These are phyloP conservation scores for Priceomyces medius DNA, from an alignment of 805 yeast species.

Conservation along the genomic window DNA sequence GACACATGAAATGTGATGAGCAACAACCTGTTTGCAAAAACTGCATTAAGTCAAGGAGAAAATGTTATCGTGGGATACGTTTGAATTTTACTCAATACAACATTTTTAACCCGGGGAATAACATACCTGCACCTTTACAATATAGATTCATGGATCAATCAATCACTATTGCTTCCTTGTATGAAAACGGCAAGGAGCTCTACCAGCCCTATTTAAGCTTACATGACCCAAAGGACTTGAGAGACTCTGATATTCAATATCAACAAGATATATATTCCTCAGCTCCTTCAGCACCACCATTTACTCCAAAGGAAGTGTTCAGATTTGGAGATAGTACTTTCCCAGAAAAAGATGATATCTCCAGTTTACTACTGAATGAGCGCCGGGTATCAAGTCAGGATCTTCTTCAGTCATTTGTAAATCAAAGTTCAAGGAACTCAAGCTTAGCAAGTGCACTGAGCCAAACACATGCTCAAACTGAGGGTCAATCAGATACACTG, in stretches of 20 bases:
- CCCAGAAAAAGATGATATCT: conserved; percentile 25
- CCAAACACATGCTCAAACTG: not conserved
- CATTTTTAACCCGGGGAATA: conserved; percentile 31
- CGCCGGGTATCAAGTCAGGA: conserved; percentile 10
- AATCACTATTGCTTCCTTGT: conserved; percentile 40
- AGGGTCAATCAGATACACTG: not conserved
- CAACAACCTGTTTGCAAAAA: conserved; percentile 60
- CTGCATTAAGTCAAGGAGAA: conserved; percentile 49
- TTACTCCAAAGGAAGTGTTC: not conserved
- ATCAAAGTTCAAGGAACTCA: not conserved
- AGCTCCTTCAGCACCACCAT: conserved; percentile 10
- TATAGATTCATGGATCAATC: conserved; percentile 37
- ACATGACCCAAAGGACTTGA: conserved; percentile 30
- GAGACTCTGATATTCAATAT: conserved; percentile 31
- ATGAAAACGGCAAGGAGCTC: conserved; percentile 29
- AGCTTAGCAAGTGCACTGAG: not conserved
- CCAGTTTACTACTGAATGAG: conserved; percentile 23
- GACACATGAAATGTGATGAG: conserved; percentile 70
- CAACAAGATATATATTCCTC: conserved; percentile 21
- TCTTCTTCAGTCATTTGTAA: conserved; percentile 1
- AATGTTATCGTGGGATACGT: conserved; percentile 47
- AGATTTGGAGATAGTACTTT: conserved; percentile 12
- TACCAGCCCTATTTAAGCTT: conserved; percentile 34
- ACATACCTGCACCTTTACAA: conserved; percentile 2
- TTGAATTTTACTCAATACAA: conserved; percentile 46